phyloP scores from a whole-genome alignment of 441 rosid species.

The Populus trichocarpa region DNA sequence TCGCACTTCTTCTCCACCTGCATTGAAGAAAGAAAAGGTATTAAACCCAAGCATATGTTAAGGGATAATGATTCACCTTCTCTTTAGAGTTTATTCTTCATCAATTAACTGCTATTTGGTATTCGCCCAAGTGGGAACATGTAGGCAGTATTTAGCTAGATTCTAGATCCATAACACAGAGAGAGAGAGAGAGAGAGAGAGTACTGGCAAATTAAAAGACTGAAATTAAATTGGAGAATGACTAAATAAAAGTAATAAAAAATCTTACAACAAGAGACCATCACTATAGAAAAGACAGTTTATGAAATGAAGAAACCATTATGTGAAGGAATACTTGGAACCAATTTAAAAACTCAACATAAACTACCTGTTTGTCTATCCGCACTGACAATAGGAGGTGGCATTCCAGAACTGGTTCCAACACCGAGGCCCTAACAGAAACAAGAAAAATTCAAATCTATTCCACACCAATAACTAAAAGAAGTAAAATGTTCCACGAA shows the following conservation, averaged over 20 bases:
- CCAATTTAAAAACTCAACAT: neutral
- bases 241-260: neutral
- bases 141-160: neutral
- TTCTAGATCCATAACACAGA: neutral
- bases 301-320: neutral
- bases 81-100: neutral
- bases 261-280: neutral
- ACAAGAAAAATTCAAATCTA: slow-evolving; percentile 18
- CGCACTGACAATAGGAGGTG: slow-evolving; percentile 61
- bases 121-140: neutral
- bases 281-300: neutral
- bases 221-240: neutral
- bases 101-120: neutral
- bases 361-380: slow-evolving; percentile 71
- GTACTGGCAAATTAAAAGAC: neutral
- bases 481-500: neutral
- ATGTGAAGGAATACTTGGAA: neutral
- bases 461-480: slow-evolving; percentile 7
- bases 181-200: neutral
- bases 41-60: neutral
- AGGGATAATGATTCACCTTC: slow-evolving; percentile 11
- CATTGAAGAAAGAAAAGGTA: neutral
- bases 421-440: slow-evolving; percentile 62
- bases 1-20: slow-evolving; percentile 70
- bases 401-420: slow-evolving; percentile 86